Evolutionary conservation across 106 monocot genomes (phyloP).

Genomic region (Dendrobium officinale): DNA sequence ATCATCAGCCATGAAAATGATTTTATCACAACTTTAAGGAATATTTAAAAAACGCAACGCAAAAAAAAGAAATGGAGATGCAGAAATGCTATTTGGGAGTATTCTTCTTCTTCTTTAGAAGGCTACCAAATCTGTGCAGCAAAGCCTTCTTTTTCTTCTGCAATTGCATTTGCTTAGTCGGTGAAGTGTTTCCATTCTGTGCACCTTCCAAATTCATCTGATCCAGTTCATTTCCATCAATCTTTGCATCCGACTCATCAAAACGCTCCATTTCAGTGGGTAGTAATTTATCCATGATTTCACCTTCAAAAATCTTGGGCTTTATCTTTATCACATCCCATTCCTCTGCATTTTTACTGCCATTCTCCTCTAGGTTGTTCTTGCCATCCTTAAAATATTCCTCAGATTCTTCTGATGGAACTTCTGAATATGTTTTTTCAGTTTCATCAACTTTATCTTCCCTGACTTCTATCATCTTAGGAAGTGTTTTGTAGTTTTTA

Average conservation of each 20-base stretch:
- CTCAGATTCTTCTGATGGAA: background rate
- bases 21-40: background rate
- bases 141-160: constrained; percentile 57
- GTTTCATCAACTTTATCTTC: constrained; percentile 9
- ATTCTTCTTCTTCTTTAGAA: constrained; percentile 45
- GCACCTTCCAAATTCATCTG: constrained; percentile 17
- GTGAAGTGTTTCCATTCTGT: constrained; percentile 25
- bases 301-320: constrained; percentile 7
- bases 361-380: constrained; percentile 9
- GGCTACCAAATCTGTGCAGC: constrained; percentile 40
- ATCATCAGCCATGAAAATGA: background rate
- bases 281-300: background rate
- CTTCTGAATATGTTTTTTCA: constrained; percentile 11
- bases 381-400: constrained; percentile 8
- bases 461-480: background rate
- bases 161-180: constrained; percentile 18
- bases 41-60: background rate
- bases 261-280: background rate
- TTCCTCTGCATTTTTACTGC: background rate
- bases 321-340: background rate
- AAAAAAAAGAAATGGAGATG: background rate
- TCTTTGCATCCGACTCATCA: constrained; percentile 30
- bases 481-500: constrained; percentile 10
- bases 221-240: constrained; percentile 26
- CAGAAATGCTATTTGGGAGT: constrained; percentile 19